Conservation (phyloP, 331 rosid genomes). For the Pyrus hybrid region DNA sequence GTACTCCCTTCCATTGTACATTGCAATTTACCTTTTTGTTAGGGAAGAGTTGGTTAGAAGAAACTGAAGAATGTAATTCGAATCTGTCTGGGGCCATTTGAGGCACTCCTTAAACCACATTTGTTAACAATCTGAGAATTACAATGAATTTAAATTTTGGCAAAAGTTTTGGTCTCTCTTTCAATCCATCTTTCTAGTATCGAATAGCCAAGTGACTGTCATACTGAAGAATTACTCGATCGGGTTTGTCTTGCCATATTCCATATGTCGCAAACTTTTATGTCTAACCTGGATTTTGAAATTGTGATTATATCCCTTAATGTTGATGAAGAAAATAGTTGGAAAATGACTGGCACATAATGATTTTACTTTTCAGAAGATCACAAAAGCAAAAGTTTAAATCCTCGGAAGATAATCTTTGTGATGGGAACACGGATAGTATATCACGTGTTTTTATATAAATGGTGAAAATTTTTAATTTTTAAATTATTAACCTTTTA, state of each 20-base stretch:
- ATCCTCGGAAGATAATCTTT: conserved; percentile 8
- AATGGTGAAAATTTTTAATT: no score
- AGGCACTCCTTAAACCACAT: not conserved
- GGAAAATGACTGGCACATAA: conserved; percentile 22
- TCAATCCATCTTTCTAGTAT: not conserved
- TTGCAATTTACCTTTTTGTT: not conserved
- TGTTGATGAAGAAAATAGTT: not conserved
- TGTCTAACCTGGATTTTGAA: not conserved
- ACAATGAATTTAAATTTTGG: not conserved
- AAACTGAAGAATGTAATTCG: not conserved
- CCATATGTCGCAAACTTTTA: not conserved
- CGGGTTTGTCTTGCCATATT: not conserved
- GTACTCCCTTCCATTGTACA: not conserved
- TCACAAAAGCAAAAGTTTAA: conserved; percentile 20
- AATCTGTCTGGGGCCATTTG: not conserved
- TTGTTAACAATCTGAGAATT: not conserved
- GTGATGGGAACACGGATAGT: no score
- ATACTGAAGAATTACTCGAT: no score
- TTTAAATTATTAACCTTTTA: no score
- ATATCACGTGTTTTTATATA: no score
- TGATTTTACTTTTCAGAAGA: conserved; percentile 18
- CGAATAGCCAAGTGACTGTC: no score
- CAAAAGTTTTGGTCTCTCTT: not conserved
- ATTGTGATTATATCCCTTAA: not conserved
- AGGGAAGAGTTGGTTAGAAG: not conserved